Base-by-base conservation (phyloP, 2,329 filamentous ascomycete species). In the Tolypocladium pustulatum region DNA sequence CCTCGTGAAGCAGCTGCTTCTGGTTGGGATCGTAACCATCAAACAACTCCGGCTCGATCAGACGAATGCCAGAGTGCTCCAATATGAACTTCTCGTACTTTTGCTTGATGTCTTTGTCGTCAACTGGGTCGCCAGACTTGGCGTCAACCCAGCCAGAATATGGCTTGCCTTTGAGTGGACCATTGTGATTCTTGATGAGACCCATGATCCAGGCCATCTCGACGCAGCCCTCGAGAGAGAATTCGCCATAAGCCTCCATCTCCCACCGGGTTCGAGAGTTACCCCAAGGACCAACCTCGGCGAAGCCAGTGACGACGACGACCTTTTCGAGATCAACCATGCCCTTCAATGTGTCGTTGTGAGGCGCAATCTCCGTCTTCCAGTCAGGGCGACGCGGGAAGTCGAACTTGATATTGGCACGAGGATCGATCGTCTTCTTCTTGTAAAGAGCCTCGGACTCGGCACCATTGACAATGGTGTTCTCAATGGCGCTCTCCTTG, bases 151-250 rank as follows among this genome's bases (percentile, higher is more conserved):
- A 99, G 66, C 94, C 94, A 65, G 93, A 91, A 78, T 99, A 97
- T 64, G 89, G 89, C 78, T 96, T 89, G 72, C 94, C 94, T 80
- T 99, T 99, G 72, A 99, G 85, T 37, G 88, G 87, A 22, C 94
- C 94, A 67, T 97, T 97, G 80, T 96, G 90, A 75, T 99, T 96
- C 82, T 93, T 97, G 79, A 99, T 97, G 61, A 97, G 85, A 70
- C 94, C 94, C 93, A 97, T 99, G 74, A 99, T 91, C 94, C 94
- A 99, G 37, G 94, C 92, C 94, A 99, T 99, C 76, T 99, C 94
- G 61, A 99, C 88, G 69, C 94, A 97, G 36, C 94, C 94, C 75
- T 99, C 95, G 17, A 99, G 84, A 10, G 94, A 97, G 78, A 99
- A 99, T 70, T 96, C 84, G 71, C 94, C 94, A 65, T 92, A 87